Base-by-base conservation (phyloP, 164 flowering plant genomes). In the Magnolia officinalis region DNA sequence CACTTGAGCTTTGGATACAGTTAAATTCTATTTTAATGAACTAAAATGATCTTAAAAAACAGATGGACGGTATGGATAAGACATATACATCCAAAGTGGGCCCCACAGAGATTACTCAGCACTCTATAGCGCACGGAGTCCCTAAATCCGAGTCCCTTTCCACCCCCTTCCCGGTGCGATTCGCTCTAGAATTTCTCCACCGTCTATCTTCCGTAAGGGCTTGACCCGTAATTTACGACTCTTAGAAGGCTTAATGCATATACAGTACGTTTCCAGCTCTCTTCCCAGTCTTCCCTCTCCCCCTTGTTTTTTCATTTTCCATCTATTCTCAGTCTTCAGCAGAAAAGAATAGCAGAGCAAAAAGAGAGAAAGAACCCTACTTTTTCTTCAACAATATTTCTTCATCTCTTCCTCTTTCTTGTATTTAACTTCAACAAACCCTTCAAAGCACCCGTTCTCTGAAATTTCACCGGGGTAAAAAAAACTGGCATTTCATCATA, bases 11-110 rank as follows among this genome's bases (percentile, higher is more conserved):
- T 37, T 4, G 45, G 6, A 37, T 37, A 4, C 45, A 37, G 0
- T 37, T 37, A 3, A 37, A 37, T 5, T 37, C 45, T 1, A 26
- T 1, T 1, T 0, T 26, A 0, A 26, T 0, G 0, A 26, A 0
- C 29, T 26, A 37, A 37, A 37, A 37, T 37, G 6, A 37, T 37
- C 0, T 37, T 3, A 37, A 3, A 37, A 4, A 37, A 37, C 45
- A 37, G 45, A 37, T 37, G 45, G 6, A 37, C 45, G 6, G 45
- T 0, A 5, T 37, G 6, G 45, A 37, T 37, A 37, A 5, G 45
- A 37, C 6, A 37, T 5, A 37, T 4, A 37, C 2, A 37, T 37
- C 45, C 45, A 37, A 3, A 5, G 45, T 37, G 45, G 45, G 45
- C 45, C 29, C 29, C 29, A 37, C 45, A 37, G 6, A 4, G 45